phyloP scores from a whole-genome alignment of 305 asterid species.

The Petunia hybrid region DNA sequence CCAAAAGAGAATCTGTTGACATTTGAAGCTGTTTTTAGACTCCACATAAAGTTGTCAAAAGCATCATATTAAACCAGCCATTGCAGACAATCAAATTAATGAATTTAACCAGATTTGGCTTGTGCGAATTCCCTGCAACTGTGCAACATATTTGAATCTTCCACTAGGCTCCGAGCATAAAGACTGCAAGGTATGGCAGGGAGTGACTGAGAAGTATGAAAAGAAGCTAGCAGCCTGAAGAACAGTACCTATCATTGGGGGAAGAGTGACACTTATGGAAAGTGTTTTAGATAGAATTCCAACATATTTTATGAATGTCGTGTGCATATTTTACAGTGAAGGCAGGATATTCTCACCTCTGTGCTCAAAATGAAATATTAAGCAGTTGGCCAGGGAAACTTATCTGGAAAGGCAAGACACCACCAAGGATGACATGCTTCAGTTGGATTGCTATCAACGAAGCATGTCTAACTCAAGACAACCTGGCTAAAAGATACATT shows the following conservation, averaged over 20 bases:
- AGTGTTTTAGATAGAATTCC: not conserved
- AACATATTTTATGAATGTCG: too few relatives aligned
- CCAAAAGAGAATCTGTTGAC: not conserved
- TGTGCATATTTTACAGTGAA: too few relatives aligned
- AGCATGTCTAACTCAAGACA: too few relatives aligned
- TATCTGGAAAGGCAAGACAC: too few relatives aligned
- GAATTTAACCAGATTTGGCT: not conserved
- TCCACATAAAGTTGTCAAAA: constrained; percentile 11
- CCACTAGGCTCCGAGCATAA: constrained; percentile 20
- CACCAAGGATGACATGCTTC: too few relatives aligned
- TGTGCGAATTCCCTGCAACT: not conserved
- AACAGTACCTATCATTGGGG: not conserved
- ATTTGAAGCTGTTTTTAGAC: constrained; percentile 10
- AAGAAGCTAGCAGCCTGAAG: not conserved
- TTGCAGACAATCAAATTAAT: constrained; percentile 11
- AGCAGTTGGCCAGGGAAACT: too few relatives aligned
- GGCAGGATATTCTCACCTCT: too few relatives aligned
- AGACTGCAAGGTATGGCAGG: constrained; percentile 9
- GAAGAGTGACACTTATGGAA: constrained; percentile 8
- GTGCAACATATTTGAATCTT: not conserved
- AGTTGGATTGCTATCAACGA: too few relatives aligned
- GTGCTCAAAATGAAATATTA: too few relatives aligned
- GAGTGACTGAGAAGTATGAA: constrained; percentile 16
- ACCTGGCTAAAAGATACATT: too few relatives aligned
- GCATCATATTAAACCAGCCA: not conserved